A percentile compares a stretch with the other conserved stretches of the same genome.
These are phyloP conservation scores for Gossypium davidsonii DNA, from an alignment of 441 rosid genomes.

Conservation along the genomic window DNA sequence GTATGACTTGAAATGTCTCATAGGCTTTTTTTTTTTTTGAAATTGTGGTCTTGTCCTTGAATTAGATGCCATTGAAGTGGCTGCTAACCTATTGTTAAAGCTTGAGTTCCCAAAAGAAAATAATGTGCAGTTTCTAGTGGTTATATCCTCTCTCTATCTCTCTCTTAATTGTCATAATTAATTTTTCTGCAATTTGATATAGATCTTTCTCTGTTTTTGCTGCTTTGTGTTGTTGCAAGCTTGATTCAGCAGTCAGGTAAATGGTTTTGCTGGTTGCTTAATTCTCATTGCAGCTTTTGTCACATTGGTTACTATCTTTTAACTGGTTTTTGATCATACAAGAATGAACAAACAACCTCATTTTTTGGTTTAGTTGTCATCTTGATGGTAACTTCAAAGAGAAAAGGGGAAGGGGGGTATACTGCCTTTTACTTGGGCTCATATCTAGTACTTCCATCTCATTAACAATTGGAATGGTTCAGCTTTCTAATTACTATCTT, in stretches of 20 bases:
- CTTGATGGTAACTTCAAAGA: not conserved
- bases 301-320: not conserved
- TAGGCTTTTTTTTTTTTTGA: not conserved
- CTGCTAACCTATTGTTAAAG: slow-evolving; percentile 10
- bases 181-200: not conserved
- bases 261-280: slow-evolving; percentile 2
- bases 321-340: not conserved
- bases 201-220: not conserved
- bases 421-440: not conserved
- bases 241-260: not conserved
- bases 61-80: not conserved
- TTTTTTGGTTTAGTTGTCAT: not conserved
- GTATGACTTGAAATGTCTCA: not conserved
- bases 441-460: not conserved
- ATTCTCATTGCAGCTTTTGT: not conserved
- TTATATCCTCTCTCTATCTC: not conserved
- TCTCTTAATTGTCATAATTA: not conserved
- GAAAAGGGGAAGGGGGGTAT: not conserved
- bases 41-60: not conserved
- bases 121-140: slow-evolving; percentile 1
- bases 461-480: not conserved
- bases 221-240: not conserved
- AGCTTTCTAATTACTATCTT: not conserved
- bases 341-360: not conserved
- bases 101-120: slow-evolving; percentile 7